Conservation (phyloP, 495 filamentous ascomycete species). For the Cladorrhinum samala region DNA sequence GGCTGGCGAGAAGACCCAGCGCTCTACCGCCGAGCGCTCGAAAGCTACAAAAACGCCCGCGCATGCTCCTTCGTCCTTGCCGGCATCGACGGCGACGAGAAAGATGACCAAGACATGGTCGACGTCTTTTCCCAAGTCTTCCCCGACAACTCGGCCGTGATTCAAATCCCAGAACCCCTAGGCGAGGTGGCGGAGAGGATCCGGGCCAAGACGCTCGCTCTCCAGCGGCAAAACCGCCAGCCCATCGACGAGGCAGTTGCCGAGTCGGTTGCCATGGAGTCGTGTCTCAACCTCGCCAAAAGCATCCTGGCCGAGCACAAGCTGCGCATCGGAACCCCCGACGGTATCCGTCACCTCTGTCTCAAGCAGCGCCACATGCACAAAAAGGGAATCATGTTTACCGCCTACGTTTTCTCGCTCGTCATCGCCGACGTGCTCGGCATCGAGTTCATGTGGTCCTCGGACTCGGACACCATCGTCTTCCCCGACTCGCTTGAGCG, state of each 20-base stretch:
- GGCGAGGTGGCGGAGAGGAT: conserved; percentile 11
- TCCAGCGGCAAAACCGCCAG: neutral
- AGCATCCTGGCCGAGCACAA: conserved; percentile 4
- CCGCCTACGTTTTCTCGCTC: conserved; percentile 10
- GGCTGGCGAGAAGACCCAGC: conserved; percentile 10
- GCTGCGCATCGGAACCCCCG: neutral
- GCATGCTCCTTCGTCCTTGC: conserved; percentile 7
- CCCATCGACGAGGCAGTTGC: neutral
- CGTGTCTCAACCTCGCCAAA: conserved; percentile 7
- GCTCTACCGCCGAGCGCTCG: conserved; percentile 6
- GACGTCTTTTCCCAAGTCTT: conserved; percentile 6
- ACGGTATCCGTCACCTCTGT: conserved; percentile 4
- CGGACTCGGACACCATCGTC: conserved; percentile 12
- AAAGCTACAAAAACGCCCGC: conserved; percentile 9
- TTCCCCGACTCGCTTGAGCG: conserved; percentile 8
- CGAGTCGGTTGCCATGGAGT: conserved; percentile 6
- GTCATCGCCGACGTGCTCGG: conserved; percentile 10
- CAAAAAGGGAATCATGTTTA: conserved; percentile 15
- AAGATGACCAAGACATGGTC: conserved; percentile 10
- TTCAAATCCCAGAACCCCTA: conserved; percentile 9
- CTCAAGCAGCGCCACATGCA: conserved; percentile 14
- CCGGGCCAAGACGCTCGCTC: conserved; percentile 3
- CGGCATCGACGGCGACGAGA: conserved; percentile 11
- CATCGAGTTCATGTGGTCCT: conserved; percentile 12
- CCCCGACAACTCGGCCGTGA: conserved; percentile 6